Base-by-base conservation (phyloP, 2,329 filamentous ascomycete genomes). In the Pseudogymnoascus sp. region DNA sequence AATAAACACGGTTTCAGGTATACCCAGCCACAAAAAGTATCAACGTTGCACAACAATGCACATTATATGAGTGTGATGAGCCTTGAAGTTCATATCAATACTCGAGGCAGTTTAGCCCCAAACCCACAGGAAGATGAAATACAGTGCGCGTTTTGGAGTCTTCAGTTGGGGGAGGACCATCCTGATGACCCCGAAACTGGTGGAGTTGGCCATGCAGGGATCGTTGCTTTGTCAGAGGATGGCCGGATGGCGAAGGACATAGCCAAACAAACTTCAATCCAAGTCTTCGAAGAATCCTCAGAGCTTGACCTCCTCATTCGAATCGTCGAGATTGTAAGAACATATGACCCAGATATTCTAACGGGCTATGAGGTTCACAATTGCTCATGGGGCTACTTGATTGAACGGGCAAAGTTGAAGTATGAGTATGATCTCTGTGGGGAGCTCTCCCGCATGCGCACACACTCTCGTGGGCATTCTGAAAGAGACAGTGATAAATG, bases 21-120 rank as follows among this genome's bases (percentile, higher is more conserved):
- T 71, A 90, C 88, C 0, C 90, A 92, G 65, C 89, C 85, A 68
- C 79, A 81, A 63, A 83, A 84, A 65, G 85, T 85, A 1, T 88
- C 86, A 0, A 90, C 85, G 65, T 84, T 95, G 15, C 83, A 90
- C 67, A 89, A 92, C 65, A 90, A 95, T 71, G 85, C 84, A 2
- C 89, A 94, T 66, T 95, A 96, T 71, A 97, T 99, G 94, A 96
- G 89, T 66, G 90, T 88, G 15, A 92, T 99, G 89, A 95, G 91
- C 65, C 74, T 99, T 5, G 94, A 99, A 70, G 75, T 97, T 3
- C 92, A 99, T 70, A 86, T 95, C 63, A 96, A 95, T 66, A 94
- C 88, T 3, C 82, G 92, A 60, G 90, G 84, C 5, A 84, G 83
- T 56, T 78, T 96, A 7, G 82, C 90, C 2, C 91, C 94, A 0